Conservation (phyloP, 805 yeast genomes). For the Debaryomyces maramus region DNA sequence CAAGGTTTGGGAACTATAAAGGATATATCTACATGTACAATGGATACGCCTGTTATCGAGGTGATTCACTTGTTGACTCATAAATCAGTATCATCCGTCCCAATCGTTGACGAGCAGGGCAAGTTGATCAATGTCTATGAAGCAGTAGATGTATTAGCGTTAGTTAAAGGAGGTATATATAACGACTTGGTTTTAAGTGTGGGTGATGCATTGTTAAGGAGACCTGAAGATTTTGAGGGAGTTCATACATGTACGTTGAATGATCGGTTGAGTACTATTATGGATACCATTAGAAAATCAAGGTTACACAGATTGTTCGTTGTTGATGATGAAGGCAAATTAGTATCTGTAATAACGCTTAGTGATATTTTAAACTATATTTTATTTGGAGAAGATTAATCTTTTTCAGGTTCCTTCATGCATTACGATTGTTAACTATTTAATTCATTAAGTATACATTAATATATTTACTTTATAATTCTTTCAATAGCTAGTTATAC, state of each 20-base stretch:
- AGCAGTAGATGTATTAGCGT: slow-evolving; percentile 89
- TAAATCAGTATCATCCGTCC: slow-evolving; percentile 86
- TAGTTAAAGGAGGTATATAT: slow-evolving; percentile 92
- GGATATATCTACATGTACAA: slow-evolving; percentile 71
- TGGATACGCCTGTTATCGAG: slow-evolving; percentile 91
- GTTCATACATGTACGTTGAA: slow-evolving; percentile 91
- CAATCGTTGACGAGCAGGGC: slow-evolving; percentile 78
- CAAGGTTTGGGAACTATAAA: slow-evolving; percentile 57
- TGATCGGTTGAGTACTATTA: slow-evolving; percentile 82
- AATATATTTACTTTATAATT: neutral
- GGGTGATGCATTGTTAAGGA: slow-evolving; percentile 92
- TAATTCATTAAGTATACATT: neutral
- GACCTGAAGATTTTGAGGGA: slow-evolving; percentile 96
- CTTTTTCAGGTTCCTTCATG: neutral
- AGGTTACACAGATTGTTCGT: slow-evolving; percentile 90
- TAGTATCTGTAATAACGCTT: slow-evolving; percentile 83
- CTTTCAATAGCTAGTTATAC: no score
- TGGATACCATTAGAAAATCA: slow-evolving; percentile 90
- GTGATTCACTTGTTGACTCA: slow-evolving; percentile 81
- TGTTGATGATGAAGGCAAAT: slow-evolving; percentile 77
- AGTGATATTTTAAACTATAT: slow-evolving; percentile 88
- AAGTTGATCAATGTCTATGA: slow-evolving; percentile 85
- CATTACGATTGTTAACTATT: neutral
- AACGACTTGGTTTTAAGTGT: slow-evolving; percentile 87
- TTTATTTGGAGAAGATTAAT: slow-evolving; percentile 56